Percentiles rank a stretch among this genome's conserved stretches.
Conservation (phyloP, 768 basidiomycete species). For the Leccinum incarnatum region DNA sequence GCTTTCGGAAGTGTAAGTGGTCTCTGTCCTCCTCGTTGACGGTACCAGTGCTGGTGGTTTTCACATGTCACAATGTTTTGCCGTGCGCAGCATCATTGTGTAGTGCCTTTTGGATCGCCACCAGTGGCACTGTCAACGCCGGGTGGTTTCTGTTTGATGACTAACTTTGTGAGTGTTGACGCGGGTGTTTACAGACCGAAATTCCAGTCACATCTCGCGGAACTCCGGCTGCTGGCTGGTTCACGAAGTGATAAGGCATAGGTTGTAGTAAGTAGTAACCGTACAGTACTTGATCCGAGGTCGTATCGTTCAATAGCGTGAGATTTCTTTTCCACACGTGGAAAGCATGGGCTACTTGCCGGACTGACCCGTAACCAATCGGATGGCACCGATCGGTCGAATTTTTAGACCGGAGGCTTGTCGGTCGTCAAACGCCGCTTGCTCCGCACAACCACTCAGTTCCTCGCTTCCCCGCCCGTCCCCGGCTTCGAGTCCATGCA, state of each 20-base stretch:
- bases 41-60: background rate
- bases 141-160: background rate
- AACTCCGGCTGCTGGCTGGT: conserved; percentile 48
- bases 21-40: background rate
- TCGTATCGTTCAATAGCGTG: background rate
- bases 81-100: background rate
- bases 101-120: background rate
- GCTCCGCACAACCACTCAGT: conserved; percentile 19
- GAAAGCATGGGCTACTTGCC: conserved; percentile 8
- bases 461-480: conserved; percentile 21
- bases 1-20: conserved; percentile 78
- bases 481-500: conserved; percentile 53
- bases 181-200: conserved; percentile 55
- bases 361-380: conserved; percentile 28
- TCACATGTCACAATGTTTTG: background rate
- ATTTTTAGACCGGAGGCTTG: conserved; percentile 12
- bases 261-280: background rate
- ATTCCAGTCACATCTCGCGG: conserved; percentile 71
- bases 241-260: conserved; percentile 11
- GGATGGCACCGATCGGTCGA: conserved; percentile 14
- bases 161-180: background rate
- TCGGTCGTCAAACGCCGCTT: conserved; percentile 14
- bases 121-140: background rate
- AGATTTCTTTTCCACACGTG: conserved; percentile 1
- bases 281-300: no score